A percentile compares a stretch with the other conserved stretches of the same genome.
Evolutionary conservation across 1,139 yeast species (phyloP).

Genomic region (Waltiozyma sp.): DNA sequence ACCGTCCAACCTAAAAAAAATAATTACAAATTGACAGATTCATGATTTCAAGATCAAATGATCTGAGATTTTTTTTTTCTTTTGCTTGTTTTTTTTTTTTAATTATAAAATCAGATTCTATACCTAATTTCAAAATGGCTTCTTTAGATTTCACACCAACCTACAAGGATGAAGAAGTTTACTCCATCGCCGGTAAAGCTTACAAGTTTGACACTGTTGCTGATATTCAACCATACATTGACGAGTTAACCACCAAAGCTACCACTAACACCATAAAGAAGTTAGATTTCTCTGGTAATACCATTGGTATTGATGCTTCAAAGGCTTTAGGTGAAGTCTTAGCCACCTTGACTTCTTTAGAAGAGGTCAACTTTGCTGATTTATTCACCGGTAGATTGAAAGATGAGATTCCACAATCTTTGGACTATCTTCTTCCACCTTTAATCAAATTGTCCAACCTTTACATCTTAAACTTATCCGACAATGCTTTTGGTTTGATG

Average conservation of each 20-base stretch:
- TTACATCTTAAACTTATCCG: conserved; percentile 72
- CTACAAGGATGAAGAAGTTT: conserved; percentile 23
- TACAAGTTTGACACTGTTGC: conserved; percentile 59
- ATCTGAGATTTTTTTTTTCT: too few species aligned
- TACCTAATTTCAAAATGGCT: too few species aligned
- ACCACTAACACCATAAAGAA: conserved; percentile 35
- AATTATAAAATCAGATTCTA: too few species aligned
- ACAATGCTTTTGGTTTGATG: conserved; percentile 94
- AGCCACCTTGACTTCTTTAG: conserved; percentile 30
- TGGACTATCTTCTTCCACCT: conserved; percentile 62
- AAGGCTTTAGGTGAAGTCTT: conserved; percentile 57
- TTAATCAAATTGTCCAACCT: conserved; percentile 58
- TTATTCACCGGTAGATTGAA: conserved; percentile 89
- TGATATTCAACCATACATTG: conserved; percentile 61
- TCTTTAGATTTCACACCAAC: conserved; percentile 23
- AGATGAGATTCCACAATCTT: conserved; percentile 85
- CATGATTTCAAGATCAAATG: too few species aligned
- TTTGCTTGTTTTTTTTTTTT: too few species aligned
- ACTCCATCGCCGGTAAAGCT: conserved; percentile 66
- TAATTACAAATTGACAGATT: too few species aligned
- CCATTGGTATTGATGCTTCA: conserved; percentile 87
- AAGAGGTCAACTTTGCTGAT: conserved; percentile 76
- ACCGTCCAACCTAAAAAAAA: not conserved
- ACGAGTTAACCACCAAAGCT: conserved; percentile 31
- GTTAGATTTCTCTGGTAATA: conserved; percentile 83